A percentile compares a stretch with the other conserved stretches of the same genome.
Evolutionary conservation across 2,329 filamentous ascomycete genomes (phyloP).

Genomic region (Hypoxylon sp.): DNA sequence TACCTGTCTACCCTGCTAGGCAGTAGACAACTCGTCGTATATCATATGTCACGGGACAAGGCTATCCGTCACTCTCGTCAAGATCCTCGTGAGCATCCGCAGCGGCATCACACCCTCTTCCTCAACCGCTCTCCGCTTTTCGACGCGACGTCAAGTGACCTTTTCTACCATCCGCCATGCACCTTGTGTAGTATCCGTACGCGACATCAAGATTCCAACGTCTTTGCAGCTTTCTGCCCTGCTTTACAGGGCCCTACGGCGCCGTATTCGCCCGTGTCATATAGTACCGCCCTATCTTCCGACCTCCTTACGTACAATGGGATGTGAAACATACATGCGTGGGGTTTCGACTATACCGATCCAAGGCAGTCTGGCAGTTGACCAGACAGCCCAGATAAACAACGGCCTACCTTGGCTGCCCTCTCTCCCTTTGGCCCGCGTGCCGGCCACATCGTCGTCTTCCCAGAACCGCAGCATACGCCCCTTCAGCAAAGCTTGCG

Average conservation of each 20-base stretch:
- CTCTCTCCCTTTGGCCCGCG: slow-evolving; percentile 8
- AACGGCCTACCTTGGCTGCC: slow-evolving; percentile 4
- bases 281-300: slow-evolving; percentile 4
- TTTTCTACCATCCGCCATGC: slow-evolving; percentile 20
- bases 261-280: neutral
- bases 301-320: neutral
- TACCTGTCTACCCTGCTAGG: no score
- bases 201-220: slow-evolving; percentile 8
- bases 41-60: slow-evolving; percentile 29
- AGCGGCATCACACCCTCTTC: slow-evolving; percentile 37
- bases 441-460: slow-evolving; percentile 1
- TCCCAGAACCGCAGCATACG: neutral
- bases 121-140: slow-evolving; percentile 23
- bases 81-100: slow-evolving; percentile 34
- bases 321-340: slow-evolving; percentile 35
- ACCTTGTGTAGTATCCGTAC: neutral
- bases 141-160: slow-evolving; percentile 31
- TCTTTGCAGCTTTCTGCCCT: neutral
- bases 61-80: slow-evolving; percentile 13
- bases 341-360: slow-evolving; percentile 28
- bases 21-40: no score
- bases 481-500: neutral
- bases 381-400: slow-evolving; percentile 6
- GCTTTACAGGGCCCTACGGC: neutral
- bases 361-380: slow-evolving; percentile 7